These are phyloP conservation scores for Pseudozyma thailandica DNA, from an alignment of 1,284 basidiomycete species.

Conservation along the genomic window DNA sequence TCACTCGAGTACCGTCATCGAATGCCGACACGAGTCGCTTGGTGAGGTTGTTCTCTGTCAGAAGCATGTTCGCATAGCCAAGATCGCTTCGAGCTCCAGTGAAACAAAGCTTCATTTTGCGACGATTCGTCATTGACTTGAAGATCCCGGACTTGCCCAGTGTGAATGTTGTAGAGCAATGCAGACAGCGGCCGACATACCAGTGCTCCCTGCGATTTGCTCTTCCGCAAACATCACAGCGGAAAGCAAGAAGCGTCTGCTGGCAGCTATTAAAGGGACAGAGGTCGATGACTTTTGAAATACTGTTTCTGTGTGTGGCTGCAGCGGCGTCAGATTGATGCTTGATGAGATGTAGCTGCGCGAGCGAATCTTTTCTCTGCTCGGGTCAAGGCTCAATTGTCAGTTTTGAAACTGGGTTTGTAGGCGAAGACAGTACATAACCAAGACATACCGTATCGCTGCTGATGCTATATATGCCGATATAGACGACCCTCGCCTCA, in stretches of 20 bases:
- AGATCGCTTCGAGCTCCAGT: slow-evolving; percentile 26
- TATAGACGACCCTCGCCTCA: slow-evolving; percentile 7
- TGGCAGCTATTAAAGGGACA: background rate
- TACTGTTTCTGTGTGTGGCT: background rate
- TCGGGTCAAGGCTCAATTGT: background rate
- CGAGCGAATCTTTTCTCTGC: background rate
- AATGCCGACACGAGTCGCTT: slow-evolving; percentile 16
- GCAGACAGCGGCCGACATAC: slow-evolving; percentile 7
- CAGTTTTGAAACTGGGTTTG: too few species aligned
- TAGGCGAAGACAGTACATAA: too few species aligned
- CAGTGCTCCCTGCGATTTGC: slow-evolving; percentile 18
- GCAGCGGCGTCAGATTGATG: background rate
- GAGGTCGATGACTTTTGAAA: background rate
- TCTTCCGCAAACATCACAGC: slow-evolving; percentile 22
- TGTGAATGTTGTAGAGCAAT: slow-evolving; percentile 13
- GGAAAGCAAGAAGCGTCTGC: slow-evolving; percentile 22
- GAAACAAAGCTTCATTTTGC: slow-evolving; percentile 23
- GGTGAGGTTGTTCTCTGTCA: slow-evolving; percentile 12
- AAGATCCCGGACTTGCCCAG: background rate
- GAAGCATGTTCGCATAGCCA: slow-evolving; percentile 21
- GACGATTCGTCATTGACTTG: background rate
- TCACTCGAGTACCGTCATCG: slow-evolving; percentile 21
- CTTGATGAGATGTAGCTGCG: background rate
- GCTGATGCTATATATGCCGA: slow-evolving; percentile 15
- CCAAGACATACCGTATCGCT: slow-evolving; percentile 21